These are phyloP conservation scores for Boletus coccyginus DNA, from an alignment of 768 basidiomycete species.

Conservation along the genomic window DNA sequence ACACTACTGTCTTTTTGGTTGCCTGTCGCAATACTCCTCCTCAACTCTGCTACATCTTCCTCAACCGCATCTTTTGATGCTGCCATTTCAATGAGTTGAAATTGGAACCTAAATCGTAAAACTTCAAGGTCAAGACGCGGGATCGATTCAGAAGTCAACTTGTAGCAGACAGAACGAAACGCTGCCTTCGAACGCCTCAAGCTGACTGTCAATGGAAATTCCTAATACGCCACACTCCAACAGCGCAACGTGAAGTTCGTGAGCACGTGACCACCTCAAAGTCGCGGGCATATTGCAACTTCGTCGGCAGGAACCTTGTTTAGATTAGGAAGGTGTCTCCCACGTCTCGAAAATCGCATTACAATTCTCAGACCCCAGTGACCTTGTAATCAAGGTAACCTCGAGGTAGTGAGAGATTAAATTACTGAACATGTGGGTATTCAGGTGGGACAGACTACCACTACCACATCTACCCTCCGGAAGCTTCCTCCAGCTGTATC, in stretches of 20 bases:
- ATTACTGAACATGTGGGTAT: slow-evolving; percentile 4
- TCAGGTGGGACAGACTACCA: slow-evolving; percentile 10
- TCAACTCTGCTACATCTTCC: slow-evolving; percentile 49
- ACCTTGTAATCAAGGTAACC: too few relatives aligned
- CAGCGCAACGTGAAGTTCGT: too few relatives aligned
- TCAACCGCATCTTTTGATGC: slow-evolving; percentile 17
- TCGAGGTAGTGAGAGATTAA: neutral
- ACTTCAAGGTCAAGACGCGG: neutral
- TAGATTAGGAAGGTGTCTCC: too few relatives aligned
- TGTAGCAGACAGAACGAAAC: too few relatives aligned
- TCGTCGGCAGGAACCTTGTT: too few relatives aligned
- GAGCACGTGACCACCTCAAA: too few relatives aligned
- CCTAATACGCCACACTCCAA: too few relatives aligned
- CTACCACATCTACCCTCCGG: slow-evolving; percentile 1
- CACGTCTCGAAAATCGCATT: too few relatives aligned
- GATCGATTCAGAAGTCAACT: neutral
- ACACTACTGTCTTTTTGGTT: slow-evolving; percentile 20
- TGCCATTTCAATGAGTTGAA: slow-evolving; percentile 11
- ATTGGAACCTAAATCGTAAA: neutral
- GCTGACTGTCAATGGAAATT: too few relatives aligned
- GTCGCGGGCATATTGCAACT: too few relatives aligned
- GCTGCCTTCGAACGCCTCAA: too few relatives aligned
- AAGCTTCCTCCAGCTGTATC: slow-evolving; percentile 70
- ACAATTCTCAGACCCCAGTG: too few relatives aligned
- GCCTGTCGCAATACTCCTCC: slow-evolving; percentile 47